Evolutionary conservation across 2,329 filamentous ascomycete genomes (phyloP).

Genomic region (Erysiphe neolycopersici): DNA sequence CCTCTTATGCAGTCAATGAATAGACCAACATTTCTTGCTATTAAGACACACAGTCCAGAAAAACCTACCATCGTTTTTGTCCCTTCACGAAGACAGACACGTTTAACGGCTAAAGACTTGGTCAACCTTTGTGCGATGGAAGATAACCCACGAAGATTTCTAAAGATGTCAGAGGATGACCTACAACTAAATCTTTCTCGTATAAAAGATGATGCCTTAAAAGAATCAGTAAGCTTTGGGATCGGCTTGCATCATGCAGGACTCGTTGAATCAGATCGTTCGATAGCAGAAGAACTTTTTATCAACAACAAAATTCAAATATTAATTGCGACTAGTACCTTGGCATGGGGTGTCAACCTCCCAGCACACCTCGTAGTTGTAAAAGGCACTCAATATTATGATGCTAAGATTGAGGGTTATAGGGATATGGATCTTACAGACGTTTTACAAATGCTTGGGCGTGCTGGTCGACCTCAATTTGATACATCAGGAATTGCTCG

Average conservation of each 20-base stretch:
- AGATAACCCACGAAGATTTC: slow-evolving; percentile 79
- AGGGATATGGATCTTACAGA: slow-evolving; percentile 98
- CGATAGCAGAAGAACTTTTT: slow-evolving; percentile 80
- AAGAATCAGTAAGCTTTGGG: slow-evolving; percentile 87
- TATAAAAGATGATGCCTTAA: slow-evolving; percentile 78
- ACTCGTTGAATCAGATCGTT: slow-evolving; percentile 79
- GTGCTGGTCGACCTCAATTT: slow-evolving; percentile 87
- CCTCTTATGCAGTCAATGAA: slow-evolving; percentile 99
- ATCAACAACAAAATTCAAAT: slow-evolving; percentile 97
- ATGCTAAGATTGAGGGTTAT: slow-evolving; percentile 92
- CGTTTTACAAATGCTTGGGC: slow-evolving; percentile 90
- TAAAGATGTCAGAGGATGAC: slow-evolving; percentile 87
- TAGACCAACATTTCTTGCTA: slow-evolving; percentile 78
- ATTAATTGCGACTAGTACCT: slow-evolving; percentile 76
- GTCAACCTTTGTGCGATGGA: slow-evolving; percentile 98
- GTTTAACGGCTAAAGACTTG: slow-evolving; percentile 79
- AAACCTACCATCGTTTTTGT: slow-evolving; percentile 98
- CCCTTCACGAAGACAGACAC: slow-evolving; percentile 78
- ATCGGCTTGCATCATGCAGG: slow-evolving; percentile 95
- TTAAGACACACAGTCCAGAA: slow-evolving; percentile 85
- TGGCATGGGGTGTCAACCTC: slow-evolving; percentile 95
- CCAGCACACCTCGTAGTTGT: slow-evolving; percentile 93
- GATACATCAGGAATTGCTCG: slow-evolving; percentile 86
- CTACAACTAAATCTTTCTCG: slow-evolving; percentile 63
- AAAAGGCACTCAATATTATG: slow-evolving; percentile 94